Base-by-base conservation (phyloP, 805 yeast genomes). In the Monosporozyma unispora region DNA sequence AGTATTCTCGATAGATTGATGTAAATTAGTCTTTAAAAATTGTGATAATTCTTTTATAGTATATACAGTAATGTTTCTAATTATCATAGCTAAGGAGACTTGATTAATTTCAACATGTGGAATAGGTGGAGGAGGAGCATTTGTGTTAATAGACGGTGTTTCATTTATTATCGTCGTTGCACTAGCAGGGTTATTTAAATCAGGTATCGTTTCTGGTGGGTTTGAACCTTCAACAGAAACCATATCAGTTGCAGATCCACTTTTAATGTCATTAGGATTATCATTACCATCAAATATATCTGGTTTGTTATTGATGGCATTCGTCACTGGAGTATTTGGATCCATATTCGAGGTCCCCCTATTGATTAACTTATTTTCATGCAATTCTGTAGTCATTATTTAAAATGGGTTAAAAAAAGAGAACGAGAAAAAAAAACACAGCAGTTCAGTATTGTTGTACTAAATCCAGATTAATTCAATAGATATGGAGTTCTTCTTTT, bases 81-180 rank as follows among this genome's bases (percentile, higher is more conserved):
- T 66, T 38, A 64, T 47, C 48, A 62, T 48, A 11, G 69, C 54
- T 44, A 65, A 54, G 8, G 67, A 59, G 2, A 61, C 55, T 48
- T 67, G 70, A 45, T 67, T 67, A 39, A 63, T 61, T 43, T 66
- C 65, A 7, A 67, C 70, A 56, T 66, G 69, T 11, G 67, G 68
- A 16, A 67, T 47, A 4, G 57, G 52, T 3, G 68, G 66, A 3
- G 60, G 57, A 4, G 60, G 57, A 14, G 29, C n/a, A n/a, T 18
- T 37, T 2, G 43, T 18, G 6, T 25, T 12, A 18, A 16, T 19
- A 3, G 31, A 23, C 41, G 19, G 31, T n/a, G 21, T 9, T 9
- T 25, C 12, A 9, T 21, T 19, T 28, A 31, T 18, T 42, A 8
- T 37, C 11, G 38, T 35, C 4, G 39, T 28, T 40, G 16, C 27